Evolutionary conservation across 1,284 basidiomycete genomes (phyloP), one percentile per base, ranked within the genome.

Genomic region (Gymnopus androsaceus): DNA sequence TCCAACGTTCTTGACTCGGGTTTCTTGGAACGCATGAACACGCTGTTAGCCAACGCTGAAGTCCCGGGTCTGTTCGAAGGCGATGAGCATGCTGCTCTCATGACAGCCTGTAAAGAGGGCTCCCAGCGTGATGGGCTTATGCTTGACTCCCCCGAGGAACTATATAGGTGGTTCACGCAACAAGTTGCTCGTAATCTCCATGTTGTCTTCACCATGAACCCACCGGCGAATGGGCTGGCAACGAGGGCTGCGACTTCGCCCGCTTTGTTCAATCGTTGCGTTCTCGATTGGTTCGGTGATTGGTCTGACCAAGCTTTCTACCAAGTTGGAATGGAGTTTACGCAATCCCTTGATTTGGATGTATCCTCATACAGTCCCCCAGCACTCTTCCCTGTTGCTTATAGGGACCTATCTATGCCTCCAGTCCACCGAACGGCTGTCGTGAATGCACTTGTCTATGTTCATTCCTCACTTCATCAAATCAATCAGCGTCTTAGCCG

Each of bases 181-280:
- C 95, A 98, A 73, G 94, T 98, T 23, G 94, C 95, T 3, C 92
- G 94, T 72, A 98, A 98, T 69, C 78, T 98, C 2, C 95, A 98
- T 64, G 95, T 98, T 31, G 95, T 98, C 4, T 97, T 98, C 73
- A 98, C 97, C 3, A 99, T 99, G 97, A 99, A 99, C 66, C 97
- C 97, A 28, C 96, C 97, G 0, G 91, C 94, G 66, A 95, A 95
- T 57, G 95, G 95, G 4, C 82, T 98, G 15, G 95, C 95, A 5
- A 94, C 94, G 17, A 86, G 95, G 55, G 97, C 95, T 7, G 96
- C 97, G 1, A 98, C 97, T 0, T 98, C 95, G 1, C 97, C 97
- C 4, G 95, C 95, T 15, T 78, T 98, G 65, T 98, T 98, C 85
- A 98, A 98, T 75, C 88, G 95, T 76, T 98, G 95, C 69, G 95